Conservation (phyloP, 2,329 filamentous ascomycete species). For the Dactylonectria estremocensis region DNA sequence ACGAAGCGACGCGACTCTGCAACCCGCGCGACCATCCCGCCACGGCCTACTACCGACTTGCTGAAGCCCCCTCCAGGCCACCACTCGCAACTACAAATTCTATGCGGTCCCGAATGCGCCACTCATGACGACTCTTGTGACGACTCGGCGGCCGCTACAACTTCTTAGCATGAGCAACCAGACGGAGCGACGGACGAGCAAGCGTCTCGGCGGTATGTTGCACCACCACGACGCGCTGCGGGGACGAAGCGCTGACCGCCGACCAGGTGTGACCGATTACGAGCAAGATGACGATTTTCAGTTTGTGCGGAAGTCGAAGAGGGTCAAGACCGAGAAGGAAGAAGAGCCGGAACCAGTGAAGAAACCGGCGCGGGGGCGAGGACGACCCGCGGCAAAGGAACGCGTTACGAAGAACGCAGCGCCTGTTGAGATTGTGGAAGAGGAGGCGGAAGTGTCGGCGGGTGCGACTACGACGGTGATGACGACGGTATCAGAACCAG, state of each 20-base stretch:
- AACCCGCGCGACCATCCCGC: slow-evolving; percentile 33
- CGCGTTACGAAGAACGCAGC: slow-evolving; percentile 53
- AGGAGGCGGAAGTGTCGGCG: slow-evolving; percentile 41
- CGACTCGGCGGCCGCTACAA: slow-evolving; percentile 75
- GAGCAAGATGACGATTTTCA: slow-evolving; percentile 85
- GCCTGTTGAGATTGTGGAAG: slow-evolving; percentile 28
- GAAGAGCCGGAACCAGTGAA: slow-evolving; percentile 62
- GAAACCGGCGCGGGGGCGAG: slow-evolving; percentile 55
- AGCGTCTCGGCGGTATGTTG: slow-evolving; percentile 74
- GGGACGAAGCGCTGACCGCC: slow-evolving; percentile 37
- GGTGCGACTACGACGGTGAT: slow-evolving; percentile 37
- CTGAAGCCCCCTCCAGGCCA: slow-evolving; percentile 35
- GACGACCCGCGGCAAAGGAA: slow-evolving; percentile 52
- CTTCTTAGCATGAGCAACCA: slow-evolving; percentile 79
- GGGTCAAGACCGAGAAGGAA: slow-evolving; percentile 71
- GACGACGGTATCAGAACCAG: slow-evolving; percentile 32
- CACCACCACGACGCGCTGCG: slow-evolving; percentile 28
- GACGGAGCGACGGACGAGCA: slow-evolving; percentile 73
- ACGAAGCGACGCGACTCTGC: slow-evolving; percentile 43
- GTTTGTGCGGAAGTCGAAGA: slow-evolving; percentile 79
- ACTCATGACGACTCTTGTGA: slow-evolving; percentile 81
- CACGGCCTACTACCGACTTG: slow-evolving; percentile 34
- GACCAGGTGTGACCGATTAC: slow-evolving; percentile 62
- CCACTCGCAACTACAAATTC: slow-evolving; percentile 35
- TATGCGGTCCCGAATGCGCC: slow-evolving; percentile 55